Percentiles rank a stretch among this genome's conserved stretches.
Evolutionary conservation across 768 basidiomycete genomes (phyloP).

Genomic region (Thelephora ganbajun): DNA sequence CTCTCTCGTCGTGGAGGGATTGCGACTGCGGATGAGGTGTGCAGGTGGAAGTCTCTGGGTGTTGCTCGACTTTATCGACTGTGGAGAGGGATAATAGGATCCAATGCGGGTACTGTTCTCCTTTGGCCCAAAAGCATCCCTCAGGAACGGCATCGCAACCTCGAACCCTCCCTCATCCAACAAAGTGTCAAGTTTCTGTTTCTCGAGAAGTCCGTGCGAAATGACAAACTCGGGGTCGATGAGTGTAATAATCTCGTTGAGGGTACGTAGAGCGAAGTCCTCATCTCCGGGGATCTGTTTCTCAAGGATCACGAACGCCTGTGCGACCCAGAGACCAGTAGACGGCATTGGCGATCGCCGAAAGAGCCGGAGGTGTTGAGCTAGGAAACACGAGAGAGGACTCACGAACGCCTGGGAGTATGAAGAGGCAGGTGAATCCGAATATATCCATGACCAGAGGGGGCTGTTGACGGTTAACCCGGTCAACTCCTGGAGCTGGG

Average conservation of each 20-base stretch:
- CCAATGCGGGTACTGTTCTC: constrained; percentile 27
- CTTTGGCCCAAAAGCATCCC: constrained; percentile 28
- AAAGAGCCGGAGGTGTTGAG: constrained; percentile 44
- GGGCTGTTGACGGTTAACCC: constrained; percentile 35
- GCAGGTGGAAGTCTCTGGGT: constrained; percentile 33
- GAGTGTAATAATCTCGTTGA: constrained; percentile 24
- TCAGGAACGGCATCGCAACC: constrained; percentile 48
- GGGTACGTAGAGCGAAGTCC: constrained; percentile 29
- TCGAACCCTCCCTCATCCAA: constrained; percentile 39
- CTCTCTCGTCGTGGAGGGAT: constrained; percentile 4
- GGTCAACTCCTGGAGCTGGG: constrained; percentile 37
- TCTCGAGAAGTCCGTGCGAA: constrained; percentile 13
- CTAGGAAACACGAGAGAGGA: constrained; percentile 40
- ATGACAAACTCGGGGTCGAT: constrained; percentile 29
- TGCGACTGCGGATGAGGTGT: constrained; percentile 1
- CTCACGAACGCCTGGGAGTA: constrained; percentile 28
- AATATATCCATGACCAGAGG: constrained; percentile 30
- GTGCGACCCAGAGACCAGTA: constrained; percentile 50
- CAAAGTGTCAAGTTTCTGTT: constrained; percentile 24
- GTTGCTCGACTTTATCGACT: constrained; percentile 41
- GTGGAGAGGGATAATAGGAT: constrained; percentile 34
- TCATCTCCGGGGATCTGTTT: constrained; percentile 68
- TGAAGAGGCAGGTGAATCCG: constrained; percentile 7
- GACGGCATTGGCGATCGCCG: constrained; percentile 39
- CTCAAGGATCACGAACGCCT: constrained; percentile 41